Evolutionary conservation across 306 rosid species (phyloP).

Genomic region (Phaseolus lunatus): DNA sequence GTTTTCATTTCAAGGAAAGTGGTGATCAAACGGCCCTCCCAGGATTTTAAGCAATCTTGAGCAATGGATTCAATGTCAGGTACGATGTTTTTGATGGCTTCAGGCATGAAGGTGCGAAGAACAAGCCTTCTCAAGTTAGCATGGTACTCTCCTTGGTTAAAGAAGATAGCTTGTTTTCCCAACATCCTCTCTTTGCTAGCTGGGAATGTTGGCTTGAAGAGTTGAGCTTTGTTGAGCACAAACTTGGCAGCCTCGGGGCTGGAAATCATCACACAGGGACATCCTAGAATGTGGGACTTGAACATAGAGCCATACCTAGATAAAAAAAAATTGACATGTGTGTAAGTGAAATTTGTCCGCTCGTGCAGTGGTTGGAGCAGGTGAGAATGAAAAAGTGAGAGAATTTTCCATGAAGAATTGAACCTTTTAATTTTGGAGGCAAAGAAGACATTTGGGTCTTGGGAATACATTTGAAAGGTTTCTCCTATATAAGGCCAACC

Average conservation of each 20-base stretch:
- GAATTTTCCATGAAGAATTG: not conserved
- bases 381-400: not conserved
- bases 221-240: conserved; percentile 77
- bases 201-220: conserved; percentile 95
- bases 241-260: conserved; percentile 92
- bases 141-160: conserved; percentile 94
- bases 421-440: conserved; percentile 74
- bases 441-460: conserved; percentile 93
- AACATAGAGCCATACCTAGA: conserved; percentile 87
- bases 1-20: conserved; percentile 93
- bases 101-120: conserved; percentile 88
- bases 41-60: conserved; percentile 62
- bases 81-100: conserved; percentile 59
- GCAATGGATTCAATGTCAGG: conserved; percentile 79
- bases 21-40: conserved; percentile 70
- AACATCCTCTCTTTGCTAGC: conserved; percentile 95
- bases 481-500: conserved; percentile 93
- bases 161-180: conserved; percentile 93
- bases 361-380: not conserved
- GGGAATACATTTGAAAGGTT: conserved; percentile 93
- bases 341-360: not conserved
- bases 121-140: conserved; percentile 84
- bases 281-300: conserved; percentile 97
- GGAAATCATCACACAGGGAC: conserved; percentile 95
- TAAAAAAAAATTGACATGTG: not conserved